Conservation (phyloP, 2,329 filamentous ascomycete genomes). For the Epichloe scottii region DNA sequence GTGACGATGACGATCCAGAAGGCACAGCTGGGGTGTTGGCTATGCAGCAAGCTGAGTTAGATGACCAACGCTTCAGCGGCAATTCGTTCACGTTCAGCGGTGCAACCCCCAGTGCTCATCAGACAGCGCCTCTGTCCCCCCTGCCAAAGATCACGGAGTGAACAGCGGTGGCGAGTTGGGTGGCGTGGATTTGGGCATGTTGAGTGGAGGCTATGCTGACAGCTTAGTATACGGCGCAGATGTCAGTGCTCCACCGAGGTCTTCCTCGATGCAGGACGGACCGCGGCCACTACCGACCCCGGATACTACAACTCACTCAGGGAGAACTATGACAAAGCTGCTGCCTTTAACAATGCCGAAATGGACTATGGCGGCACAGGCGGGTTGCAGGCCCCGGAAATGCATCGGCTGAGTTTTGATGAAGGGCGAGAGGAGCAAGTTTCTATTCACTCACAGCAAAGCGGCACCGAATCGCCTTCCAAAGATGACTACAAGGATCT, state of each 20-base stretch:
- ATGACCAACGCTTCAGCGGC: constrained; percentile 41
- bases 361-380: constrained; percentile 88
- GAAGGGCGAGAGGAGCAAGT: constrained; percentile 68
- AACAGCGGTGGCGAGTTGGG: constrained; percentile 63
- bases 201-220: constrained; percentile 57
- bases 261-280: constrained; percentile 29
- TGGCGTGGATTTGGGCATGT: constrained; percentile 57
- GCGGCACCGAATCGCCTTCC: constrained; percentile 50
- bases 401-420: constrained; percentile 74
- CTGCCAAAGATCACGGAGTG: constrained; percentile 33
- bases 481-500: constrained; percentile 75
- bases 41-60: constrained; percentile 72
- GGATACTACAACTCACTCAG: constrained; percentile 19
- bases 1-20: constrained; percentile 78
- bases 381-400: constrained; percentile 64
- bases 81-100: constrained; percentile 17
- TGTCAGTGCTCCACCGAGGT: constrained; percentile 26
- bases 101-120: background rate
- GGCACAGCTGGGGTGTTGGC: constrained; percentile 74
- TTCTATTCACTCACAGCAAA: constrained; percentile 42
- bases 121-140: constrained; percentile 23
- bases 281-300: constrained; percentile 37
- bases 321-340: constrained; percentile 18
- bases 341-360: constrained; percentile 46
- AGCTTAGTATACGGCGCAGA: constrained; percentile 38